These are phyloP conservation scores for Elaeis oleifera DNA, from an alignment of 202 grass and related monocot species.

Conservation along the genomic window DNA sequence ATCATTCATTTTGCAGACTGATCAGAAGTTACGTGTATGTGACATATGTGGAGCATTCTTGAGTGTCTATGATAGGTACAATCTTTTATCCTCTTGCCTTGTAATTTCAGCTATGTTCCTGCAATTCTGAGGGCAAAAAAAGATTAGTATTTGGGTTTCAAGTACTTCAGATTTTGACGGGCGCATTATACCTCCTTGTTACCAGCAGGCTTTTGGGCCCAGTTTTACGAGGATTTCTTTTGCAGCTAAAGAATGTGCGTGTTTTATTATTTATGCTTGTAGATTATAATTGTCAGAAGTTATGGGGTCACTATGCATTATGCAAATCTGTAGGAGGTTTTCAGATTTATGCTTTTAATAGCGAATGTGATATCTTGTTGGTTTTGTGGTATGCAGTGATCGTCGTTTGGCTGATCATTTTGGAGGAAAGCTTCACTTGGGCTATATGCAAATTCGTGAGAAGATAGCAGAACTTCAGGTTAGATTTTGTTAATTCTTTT, in stretches of 20 bases:
- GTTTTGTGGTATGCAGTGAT: slow-evolving; percentile 41
- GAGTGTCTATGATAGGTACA: slow-evolving; percentile 96
- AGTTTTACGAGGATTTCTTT: slow-evolving; percentile 82
- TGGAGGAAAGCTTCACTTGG: slow-evolving; percentile 96
- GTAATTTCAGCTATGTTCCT: background rate
- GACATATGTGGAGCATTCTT: slow-evolving; percentile 99
- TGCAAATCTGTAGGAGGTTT: too few species aligned
- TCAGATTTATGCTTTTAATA: background rate
- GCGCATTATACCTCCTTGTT: slow-evolving; percentile 39
- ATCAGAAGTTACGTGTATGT: slow-evolving; percentile 95
- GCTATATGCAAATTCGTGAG: slow-evolving; percentile 92
- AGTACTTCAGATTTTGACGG: slow-evolving; percentile 55
- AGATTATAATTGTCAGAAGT: slow-evolving; percentile 23
- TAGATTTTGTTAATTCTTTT: background rate
- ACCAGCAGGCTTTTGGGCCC: slow-evolving; percentile 79
- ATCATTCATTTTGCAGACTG: slow-evolving; percentile 49
- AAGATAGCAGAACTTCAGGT: slow-evolving; percentile 71
- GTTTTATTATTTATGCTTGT: slow-evolving; percentile 42
- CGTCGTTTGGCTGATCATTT: slow-evolving; percentile 97
- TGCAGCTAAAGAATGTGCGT: slow-evolving; percentile 93
- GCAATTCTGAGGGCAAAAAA: slow-evolving; percentile 17
- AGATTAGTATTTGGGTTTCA: slow-evolving; percentile 25
- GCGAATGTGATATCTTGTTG: background rate
- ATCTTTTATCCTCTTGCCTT: slow-evolving; percentile 10
- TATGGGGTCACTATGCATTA: slow-evolving; percentile 17